Evolutionary conservation across 305 asterid species (phyloP).

Genomic region (Coffea humblotiana): DNA sequence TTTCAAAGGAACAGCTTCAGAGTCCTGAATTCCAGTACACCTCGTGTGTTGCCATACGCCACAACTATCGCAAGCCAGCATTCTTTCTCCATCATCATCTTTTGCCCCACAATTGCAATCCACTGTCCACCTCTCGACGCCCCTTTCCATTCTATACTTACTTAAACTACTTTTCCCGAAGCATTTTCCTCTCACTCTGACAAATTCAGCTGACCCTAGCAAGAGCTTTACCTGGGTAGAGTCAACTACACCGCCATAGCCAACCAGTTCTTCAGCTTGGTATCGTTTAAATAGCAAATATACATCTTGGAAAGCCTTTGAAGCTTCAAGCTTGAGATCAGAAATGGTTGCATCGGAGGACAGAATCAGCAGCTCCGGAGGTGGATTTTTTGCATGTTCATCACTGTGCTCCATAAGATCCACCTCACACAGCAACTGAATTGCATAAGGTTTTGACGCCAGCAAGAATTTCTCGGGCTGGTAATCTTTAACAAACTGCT

Average conservation of each 20-base stretch:
- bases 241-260: constrained; percentile 71
- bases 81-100: constrained; percentile 95
- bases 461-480: constrained; percentile 41
- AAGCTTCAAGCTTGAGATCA: constrained; percentile 83
- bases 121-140: constrained; percentile 82
- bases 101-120: constrained; percentile 87
- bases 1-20: constrained; percentile 56
- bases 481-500: constrained; percentile 85
- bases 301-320: constrained; percentile 72
- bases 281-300: constrained; percentile 77
- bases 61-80: constrained; percentile 90
- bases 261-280: constrained; percentile 80
- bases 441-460: constrained; percentile 35
- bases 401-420: constrained; percentile 60
- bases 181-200: constrained; percentile 56
- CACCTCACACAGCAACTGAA: constrained; percentile 73
- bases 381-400: constrained; percentile 51
- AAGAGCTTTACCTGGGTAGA: constrained; percentile 76
- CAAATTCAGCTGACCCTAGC: constrained; percentile 59
- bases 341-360: constrained; percentile 71
- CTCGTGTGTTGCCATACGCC: constrained; percentile 95
- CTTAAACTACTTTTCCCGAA: constrained; percentile 55
- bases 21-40: constrained; percentile 72
- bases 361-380: constrained; percentile 68
- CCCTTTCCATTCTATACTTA: constrained; percentile 82